These are phyloP conservation scores for Heteromeles arbutifolia DNA, from an alignment of 306 rosid genomes.

Conservation along the genomic window DNA sequence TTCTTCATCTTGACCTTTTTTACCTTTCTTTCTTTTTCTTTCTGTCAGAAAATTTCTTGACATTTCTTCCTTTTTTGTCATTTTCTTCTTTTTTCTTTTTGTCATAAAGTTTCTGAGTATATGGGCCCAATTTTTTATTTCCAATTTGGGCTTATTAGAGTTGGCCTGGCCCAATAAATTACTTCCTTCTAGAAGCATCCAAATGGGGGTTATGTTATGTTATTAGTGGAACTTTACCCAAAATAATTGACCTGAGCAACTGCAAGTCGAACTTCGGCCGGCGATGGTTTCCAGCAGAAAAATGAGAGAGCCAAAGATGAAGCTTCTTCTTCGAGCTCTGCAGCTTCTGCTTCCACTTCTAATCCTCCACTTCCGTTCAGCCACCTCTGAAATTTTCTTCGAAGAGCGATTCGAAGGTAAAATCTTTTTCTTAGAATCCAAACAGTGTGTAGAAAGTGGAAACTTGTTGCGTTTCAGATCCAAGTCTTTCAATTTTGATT, in stretches of 20 bases:
- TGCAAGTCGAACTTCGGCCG: neutral
- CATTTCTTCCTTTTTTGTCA: no score
- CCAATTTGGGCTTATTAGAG: no score
- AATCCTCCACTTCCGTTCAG: constrained; percentile 10
- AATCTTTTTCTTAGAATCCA: neutral
- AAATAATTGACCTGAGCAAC: neutral
- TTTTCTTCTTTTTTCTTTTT: no score
- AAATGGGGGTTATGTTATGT: no score
- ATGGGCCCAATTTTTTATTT: no score
- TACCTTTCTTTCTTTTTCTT: no score
- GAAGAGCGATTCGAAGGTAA: constrained; percentile 62
- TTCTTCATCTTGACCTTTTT: no score
- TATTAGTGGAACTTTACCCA: no score
- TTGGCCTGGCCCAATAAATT: no score
- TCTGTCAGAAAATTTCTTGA: no score
- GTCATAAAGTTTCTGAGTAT: no score
- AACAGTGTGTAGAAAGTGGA: neutral
- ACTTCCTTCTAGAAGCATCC: no score
- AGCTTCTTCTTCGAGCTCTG: neutral
- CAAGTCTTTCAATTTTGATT: neutral
- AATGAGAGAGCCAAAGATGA: constrained; percentile 2
- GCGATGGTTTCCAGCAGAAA: neutral
- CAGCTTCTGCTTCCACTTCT: constrained; percentile 19
- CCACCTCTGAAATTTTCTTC: constrained; percentile 42
- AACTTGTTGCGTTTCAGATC: neutral